phyloP scores from a whole-genome alignment of 257 asterid species.

The Penstemon eatonii region DNA sequence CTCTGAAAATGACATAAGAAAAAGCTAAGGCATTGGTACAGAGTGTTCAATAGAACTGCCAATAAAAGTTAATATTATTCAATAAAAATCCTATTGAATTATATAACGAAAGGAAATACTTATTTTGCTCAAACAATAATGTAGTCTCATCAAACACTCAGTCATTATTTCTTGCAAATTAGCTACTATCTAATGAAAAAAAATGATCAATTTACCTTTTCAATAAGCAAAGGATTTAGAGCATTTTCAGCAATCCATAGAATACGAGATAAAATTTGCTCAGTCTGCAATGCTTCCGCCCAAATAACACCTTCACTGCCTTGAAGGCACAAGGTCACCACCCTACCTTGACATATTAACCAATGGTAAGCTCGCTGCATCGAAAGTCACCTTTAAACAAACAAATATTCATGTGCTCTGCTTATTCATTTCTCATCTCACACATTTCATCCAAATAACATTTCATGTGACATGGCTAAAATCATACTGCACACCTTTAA shows the following conservation, averaged over 20 bases:
- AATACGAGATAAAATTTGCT: slow-evolving; percentile 66
- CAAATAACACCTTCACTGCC: slow-evolving; percentile 60
- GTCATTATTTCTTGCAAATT: slow-evolving; percentile 15
- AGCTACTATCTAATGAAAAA: slow-evolving; percentile 23
- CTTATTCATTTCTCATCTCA: too few relatives aligned
- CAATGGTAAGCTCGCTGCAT: slow-evolving; percentile 29
- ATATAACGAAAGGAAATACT: background rate
- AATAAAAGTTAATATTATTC: slow-evolving; percentile 2
- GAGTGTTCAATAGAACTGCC: slow-evolving; percentile 21
- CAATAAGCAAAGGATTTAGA: slow-evolving; percentile 66
- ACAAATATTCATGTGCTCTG: too few relatives aligned
- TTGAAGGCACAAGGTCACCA: slow-evolving; percentile 70
- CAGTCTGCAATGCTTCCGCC: slow-evolving; percentile 70
- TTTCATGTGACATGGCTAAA: background rate
- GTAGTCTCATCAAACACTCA: background rate
- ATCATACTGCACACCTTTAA: background rate
- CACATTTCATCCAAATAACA: too few relatives aligned
- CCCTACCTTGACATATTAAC: slow-evolving; percentile 50
- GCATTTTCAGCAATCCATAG: slow-evolving; percentile 88
- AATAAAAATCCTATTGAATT: too few relatives aligned
- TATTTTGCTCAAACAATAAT: slow-evolving; percentile 9
- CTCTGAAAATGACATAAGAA: slow-evolving; percentile 49
- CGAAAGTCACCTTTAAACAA: background rate
- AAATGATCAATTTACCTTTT: slow-evolving; percentile 51
- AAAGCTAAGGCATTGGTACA: slow-evolving; percentile 24